Evolutionary conservation across 23 red algal species (phyloP).

Genomic region (Gracilaria caudata): DNA sequence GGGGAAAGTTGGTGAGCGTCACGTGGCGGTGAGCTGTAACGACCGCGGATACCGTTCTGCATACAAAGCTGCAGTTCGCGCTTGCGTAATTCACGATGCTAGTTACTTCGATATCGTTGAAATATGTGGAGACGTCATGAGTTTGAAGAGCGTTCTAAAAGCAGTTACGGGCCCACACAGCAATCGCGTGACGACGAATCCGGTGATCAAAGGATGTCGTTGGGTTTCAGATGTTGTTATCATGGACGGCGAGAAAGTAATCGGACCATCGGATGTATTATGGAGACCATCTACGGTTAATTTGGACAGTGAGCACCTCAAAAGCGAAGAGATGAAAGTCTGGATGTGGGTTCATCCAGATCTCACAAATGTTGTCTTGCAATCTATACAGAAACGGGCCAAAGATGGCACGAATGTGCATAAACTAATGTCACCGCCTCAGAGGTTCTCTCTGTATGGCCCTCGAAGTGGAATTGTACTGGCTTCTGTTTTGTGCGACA

Average conservation of each 20-base stretch:
- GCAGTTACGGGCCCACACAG: conserved; percentile 11
- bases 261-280: conserved; percentile 52
- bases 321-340: background rate
- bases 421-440: background rate
- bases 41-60: conserved; percentile 68
- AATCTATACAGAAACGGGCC: conserved; percentile 1
- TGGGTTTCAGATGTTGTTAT: conserved; percentile 29
- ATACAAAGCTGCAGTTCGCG: conserved; percentile 41
- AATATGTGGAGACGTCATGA: conserved; percentile 6
- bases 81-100: conserved; percentile 55
- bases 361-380: background rate
- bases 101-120: conserved; percentile 67
- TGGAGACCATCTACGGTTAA: conserved; percentile 5
- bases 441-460: conserved; percentile 39
- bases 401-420: background rate
- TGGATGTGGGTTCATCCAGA: conserved; percentile 50
- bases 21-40: conserved; percentile 47
- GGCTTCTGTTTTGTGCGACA: conserved; percentile 20
- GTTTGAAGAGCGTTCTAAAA: background rate
- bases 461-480: conserved; percentile 48
- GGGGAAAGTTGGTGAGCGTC: conserved; percentile 39
- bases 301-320: background rate
- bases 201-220: conserved; percentile 23
- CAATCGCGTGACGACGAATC: conserved; percentile 19
- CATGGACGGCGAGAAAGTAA: conserved; percentile 4